Evolutionary conservation across 805 yeast species (phyloP).

Genomic region (Scheffersomyces stipitis): DNA sequence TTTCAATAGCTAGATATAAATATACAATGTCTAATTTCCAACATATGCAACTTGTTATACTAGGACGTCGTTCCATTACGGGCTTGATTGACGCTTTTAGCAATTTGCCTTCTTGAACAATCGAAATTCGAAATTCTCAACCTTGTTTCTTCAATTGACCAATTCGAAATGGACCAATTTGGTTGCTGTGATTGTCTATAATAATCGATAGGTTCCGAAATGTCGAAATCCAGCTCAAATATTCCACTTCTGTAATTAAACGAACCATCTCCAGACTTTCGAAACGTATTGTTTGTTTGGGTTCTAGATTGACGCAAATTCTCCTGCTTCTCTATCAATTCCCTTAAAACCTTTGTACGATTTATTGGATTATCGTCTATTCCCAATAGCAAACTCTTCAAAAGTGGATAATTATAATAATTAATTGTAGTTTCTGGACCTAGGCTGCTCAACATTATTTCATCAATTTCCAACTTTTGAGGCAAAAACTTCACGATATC

Average conservation of each 20-base stretch:
- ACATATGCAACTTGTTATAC: no score
- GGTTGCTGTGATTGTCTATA: conserved; percentile 7
- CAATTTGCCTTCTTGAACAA: conserved; percentile 2
- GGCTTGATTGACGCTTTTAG: conserved; percentile 1
- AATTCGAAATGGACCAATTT: conserved; percentile 8
- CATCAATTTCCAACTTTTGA: conserved; percentile 15
- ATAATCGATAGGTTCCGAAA: conserved; percentile 10
- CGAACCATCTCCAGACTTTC: conserved; percentile 10
- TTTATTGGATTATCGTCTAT: conserved; percentile 1
- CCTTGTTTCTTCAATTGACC: conserved; percentile 11
- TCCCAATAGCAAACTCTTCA: conserved; percentile 9
- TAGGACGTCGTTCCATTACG: no score
- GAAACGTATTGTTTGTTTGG: conserved; percentile 5
- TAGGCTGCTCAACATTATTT: conserved; percentile 16
- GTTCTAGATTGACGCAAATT: neutral
- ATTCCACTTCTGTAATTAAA: conserved; percentile 25
- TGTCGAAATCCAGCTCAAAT: conserved; percentile 29
- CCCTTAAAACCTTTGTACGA: neutral
- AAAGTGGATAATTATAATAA: conserved; percentile 18
- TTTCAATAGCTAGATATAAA: no score
- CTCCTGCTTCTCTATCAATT: conserved; percentile 1
- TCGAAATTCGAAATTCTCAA: conserved; percentile 3
- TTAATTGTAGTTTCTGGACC: conserved; percentile 10
- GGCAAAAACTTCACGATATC: conserved; percentile 17
- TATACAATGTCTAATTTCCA: no score